Evolutionary conservation across 202 grass and related monocot genomes (phyloP), one percentile per base, ranked within the genome.

Genomic region (Elaeis oleifera): DNA sequence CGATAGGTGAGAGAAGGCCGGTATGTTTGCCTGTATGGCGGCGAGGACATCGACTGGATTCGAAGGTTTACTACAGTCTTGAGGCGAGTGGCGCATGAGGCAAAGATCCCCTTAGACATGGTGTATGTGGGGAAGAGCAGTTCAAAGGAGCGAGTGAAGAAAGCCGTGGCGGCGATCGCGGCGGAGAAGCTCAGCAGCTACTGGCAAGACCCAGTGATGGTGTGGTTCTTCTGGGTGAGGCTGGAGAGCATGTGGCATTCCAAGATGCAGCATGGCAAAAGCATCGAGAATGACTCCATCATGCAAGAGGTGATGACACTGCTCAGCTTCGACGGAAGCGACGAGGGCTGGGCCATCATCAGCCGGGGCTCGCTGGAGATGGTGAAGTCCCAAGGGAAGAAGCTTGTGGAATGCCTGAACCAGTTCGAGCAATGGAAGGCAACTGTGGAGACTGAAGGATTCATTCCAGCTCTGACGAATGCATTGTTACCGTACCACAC

Each of bases 181-280:
- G 19, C 44, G 3, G 80, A 83, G 61, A 77, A 77, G 68, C 73
- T 83, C 49, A 77, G 80, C 32, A 17, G 73, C 0, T 76, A 73
- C 69, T 83, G 80, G 80, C 56, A 69, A 16, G 68, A 83, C 36
- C 21, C 57, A 49, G 60, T 49, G 61, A 83, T 77, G 80, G 19
- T 77, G 14, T 83, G 80, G 80, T 83, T 83, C 58, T 83, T 83
- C 57, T 83, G 80, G 80, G 74, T 78, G 31, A 68, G 80, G 29
- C 68, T 83, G 11, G 80, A 83, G 66, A 83, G 74, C 57, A 83
- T 83, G 80, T 71, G 74, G 67, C 62, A 83, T 32, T 83, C 80
- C 29, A 83, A 77, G 55, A 77, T 83, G 62, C 80, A 83, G 32
- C 56, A 58, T 49, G 68, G 71, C 1, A 68, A 62, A 13, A 57